Conservation (phyloP, 371 early-diverging fungal genomes). For the Apophysomyces variabilis region DNA sequence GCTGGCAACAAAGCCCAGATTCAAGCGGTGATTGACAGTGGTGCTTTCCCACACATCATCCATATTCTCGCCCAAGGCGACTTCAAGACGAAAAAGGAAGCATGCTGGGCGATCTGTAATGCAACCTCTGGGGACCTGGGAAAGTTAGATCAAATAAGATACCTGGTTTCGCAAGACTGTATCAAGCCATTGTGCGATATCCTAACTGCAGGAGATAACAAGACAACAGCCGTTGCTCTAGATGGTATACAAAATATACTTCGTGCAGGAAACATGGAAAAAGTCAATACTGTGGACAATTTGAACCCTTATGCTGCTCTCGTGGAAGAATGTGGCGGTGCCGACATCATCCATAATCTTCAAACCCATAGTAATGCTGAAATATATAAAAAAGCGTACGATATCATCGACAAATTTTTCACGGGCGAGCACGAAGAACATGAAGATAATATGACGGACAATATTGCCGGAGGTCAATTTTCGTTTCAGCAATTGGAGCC, state of each 20-base stretch:
- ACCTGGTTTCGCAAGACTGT: constrained; percentile 79
- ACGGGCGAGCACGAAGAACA: constrained; percentile 81
- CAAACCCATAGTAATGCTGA: constrained; percentile 91
- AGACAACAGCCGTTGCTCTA: constrained; percentile 83
- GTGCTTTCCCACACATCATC: constrained; percentile 90
- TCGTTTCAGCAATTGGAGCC: constrained; percentile 63
- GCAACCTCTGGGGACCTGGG: constrained; percentile 86
- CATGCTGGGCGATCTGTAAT: constrained; percentile 97
- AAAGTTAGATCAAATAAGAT: constrained; percentile 77
- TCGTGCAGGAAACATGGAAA: constrained; percentile 47
- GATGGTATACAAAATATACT: constrained; percentile 92
- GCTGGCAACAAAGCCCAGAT: constrained; percentile 96
- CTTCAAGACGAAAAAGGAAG: constrained; percentile 55
- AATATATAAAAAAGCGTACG: constrained; percentile 93
- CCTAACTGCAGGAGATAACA: constrained; percentile 74
- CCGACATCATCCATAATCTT: constrained; percentile 89
- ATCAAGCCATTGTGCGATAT: constrained; percentile 90
- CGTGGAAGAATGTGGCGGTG: constrained; percentile 92
- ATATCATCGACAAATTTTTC: constrained; percentile 94
- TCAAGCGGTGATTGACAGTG: constrained; percentile 92
- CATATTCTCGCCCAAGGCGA: constrained; percentile 77
- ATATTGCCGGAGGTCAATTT: constrained; percentile 65
- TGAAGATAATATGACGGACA: constrained; percentile 53
- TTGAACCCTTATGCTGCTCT: constrained; percentile 82
- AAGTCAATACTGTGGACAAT: constrained; percentile 52